Evolutionary conservation across 2,329 filamentous ascomycete species (phyloP).

Genomic region (Aspergillus piperis): DNA sequence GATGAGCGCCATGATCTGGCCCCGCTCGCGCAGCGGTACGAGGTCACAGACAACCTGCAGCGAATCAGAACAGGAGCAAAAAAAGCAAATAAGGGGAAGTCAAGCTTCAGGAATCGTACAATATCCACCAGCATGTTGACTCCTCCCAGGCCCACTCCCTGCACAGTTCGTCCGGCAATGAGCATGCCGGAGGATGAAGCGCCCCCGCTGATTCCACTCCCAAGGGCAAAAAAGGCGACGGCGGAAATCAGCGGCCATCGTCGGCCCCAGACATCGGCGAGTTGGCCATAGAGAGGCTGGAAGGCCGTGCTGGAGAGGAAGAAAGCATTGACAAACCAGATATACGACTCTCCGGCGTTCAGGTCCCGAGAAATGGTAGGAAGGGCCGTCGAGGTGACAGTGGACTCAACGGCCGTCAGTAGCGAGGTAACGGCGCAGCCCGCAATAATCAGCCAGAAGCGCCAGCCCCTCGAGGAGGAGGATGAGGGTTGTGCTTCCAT

Average conservation of each 20-base stretch:
- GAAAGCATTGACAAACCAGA: conserved; percentile 36
- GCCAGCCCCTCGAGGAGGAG: background rate
- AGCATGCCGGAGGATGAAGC: conserved; percentile 49
- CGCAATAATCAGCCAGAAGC: conserved; percentile 29
- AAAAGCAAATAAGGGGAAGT: too few species aligned
- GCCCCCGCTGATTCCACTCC: conserved; percentile 55
- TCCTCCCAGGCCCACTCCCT: conserved; percentile 55
- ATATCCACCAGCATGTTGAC: conserved; percentile 47
- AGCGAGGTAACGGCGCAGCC: conserved; percentile 30
- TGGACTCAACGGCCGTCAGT: conserved; percentile 40
- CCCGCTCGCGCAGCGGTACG: conserved; percentile 42
- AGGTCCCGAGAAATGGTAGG: conserved; percentile 42
- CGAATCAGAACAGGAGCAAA: too few species aligned
- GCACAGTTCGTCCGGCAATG: conserved; percentile 57
- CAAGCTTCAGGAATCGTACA: too few species aligned
- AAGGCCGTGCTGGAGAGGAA: background rate
- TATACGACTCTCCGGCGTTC: conserved; percentile 31
- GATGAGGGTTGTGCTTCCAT: too few species aligned
- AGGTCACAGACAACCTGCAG: conserved; percentile 47
- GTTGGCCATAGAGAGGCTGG: conserved; percentile 54
- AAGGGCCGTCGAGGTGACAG: conserved; percentile 44
- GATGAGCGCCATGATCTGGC: conserved; percentile 28
- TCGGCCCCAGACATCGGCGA: conserved; percentile 56
- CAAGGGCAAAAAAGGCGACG: conserved; percentile 52
- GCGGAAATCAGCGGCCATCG: conserved; percentile 43